Base-by-base conservation (phyloP, 1,139 yeast species). In the Yamadazyma blattariae region DNA sequence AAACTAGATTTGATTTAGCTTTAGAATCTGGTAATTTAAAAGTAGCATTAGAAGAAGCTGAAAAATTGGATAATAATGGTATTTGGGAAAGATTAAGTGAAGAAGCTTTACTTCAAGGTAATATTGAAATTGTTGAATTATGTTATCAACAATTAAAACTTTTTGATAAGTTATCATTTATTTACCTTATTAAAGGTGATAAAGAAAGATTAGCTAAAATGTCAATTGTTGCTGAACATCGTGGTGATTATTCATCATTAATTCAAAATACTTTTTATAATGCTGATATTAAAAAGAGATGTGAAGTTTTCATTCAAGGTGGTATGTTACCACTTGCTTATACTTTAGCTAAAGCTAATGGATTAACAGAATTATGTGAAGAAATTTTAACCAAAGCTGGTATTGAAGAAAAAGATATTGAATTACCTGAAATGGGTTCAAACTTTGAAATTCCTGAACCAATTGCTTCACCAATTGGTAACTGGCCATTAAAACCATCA, bases 1-100 rank as follows among this genome's bases (percentile, higher is more conserved):
- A 90, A 59, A 88, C 97, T 23, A 79, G 96, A 62, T 92, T 94
- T 55, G 98, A 92, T 50, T 74, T 94, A 51, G 97, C 98, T 20
- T 72, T 92, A 46, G 97, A 92, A 64, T 87, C 96, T 56, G 92
- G 96, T 47, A 87, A 92, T 57, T 71, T 94, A 46, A 75, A 72
- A 19, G 86, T 86, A 47, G 98, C 98, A n/a, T 69, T 86, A 34
- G 82, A 77, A 43, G 96, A 90, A 64, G 98, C 98, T 29, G 79
- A 79, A 52, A 78, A 77, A 42, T 72, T 94, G 51, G 79, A 87
- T 54, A 75, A 75, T 44, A 67, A 77, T 16, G 67, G 70, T 28
- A 77, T 82, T 39, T 94, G 97, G 97, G 84, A 80, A 48, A 79
- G 77, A 48, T 70, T 94, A 38, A 95, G 90, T 28, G 75, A 77